Evolutionary conservation across 2,329 filamentous ascomycete species (phyloP), one percentile per base, ranked within the genome.

Genomic region (Penicillium olsonii): DNA sequence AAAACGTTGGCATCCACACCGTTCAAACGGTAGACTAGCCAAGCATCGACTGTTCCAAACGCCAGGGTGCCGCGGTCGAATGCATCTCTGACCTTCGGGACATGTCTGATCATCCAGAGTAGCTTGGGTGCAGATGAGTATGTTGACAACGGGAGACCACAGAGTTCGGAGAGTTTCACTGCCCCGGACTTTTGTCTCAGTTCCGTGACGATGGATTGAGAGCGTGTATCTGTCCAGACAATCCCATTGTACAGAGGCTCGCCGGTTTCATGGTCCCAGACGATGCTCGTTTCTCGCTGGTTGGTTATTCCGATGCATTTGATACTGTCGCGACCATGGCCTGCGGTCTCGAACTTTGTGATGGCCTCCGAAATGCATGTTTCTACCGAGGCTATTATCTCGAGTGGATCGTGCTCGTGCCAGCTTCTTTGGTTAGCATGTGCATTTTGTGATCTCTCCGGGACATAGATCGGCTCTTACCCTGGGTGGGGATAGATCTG

Each of bases 211-310:
- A 95, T 77, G 31, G 80, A 77, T 55, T 84, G 82, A 26, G 89
- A 92, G 46, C 91, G 81, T 11, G 90, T 95, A 67, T 96, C 91
- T 10, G 90, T 87, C 90, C 91, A 95, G 40, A 90, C 91, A 56
- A 96, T 87, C 42, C 90, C 90, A 66, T 92, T 91, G 75, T 88
- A 80, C 8, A 96, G 77, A 5, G 90, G 84, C 67, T 92, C 81
- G 55, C 91, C 91, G 1, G 88, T 95, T 59, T 81, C 79, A 54
- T 79, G 80, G 69, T 95, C 88, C 90, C 90, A 95, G 18, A 92
- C 84, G 0, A 95, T 79, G 2, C 87, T 91, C 2, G 91, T 95
- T 71, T 96, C 91, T 64, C 91, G 84, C 75, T 95, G 90, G 72
- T 92, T 95, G 45, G 90, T 95, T 66, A 96, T 88, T 45, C 91